Percentiles rank a stretch among this genome's conserved stretches.
phyloP scores from a whole-genome alignment of 2,329 filamentous ascomycete species.

The Pseudogymnoascus sp. region DNA sequence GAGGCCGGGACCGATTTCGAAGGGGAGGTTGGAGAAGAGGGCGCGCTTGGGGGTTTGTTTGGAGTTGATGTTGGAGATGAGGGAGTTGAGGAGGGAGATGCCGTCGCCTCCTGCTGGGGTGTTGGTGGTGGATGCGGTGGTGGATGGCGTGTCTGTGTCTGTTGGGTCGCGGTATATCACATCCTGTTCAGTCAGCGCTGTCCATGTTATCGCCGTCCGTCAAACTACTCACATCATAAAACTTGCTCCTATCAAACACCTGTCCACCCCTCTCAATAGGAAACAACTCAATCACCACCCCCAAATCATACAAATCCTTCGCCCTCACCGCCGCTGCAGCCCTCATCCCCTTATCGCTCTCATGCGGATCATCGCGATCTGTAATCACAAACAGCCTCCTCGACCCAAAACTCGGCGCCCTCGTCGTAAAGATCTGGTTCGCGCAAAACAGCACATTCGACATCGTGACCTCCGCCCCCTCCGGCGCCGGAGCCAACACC shows the following conservation, averaged over 20 bases:
- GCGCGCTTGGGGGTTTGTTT: conserved; percentile 79
- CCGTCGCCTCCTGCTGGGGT: conserved; percentile 64
- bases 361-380: conserved; percentile 81
- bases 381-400: conserved; percentile 92
- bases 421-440: conserved; percentile 93
- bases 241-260: conserved; percentile 72
- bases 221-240: conserved; percentile 70
- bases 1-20: conserved; percentile 79
- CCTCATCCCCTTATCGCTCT: conserved; percentile 59
- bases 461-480: conserved; percentile 58
- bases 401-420: conserved; percentile 87
- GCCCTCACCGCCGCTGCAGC: conserved; percentile 76
- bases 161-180: conserved; percentile 77
- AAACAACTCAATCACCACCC: conserved; percentile 86
- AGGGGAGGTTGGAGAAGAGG: conserved; percentile 74
- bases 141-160: conserved; percentile 57
- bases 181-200: conserved; percentile 46
- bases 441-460: conserved; percentile 87
- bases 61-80: conserved; percentile 83
- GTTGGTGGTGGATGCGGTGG: conserved; percentile 46
- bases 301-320: conserved; percentile 90
- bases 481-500: conserved; percentile 59
- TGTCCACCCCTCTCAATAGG: conserved; percentile 64
- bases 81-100: conserved; percentile 65
- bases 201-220: background rate